These are phyloP conservation scores for Stipa capillata DNA, from an alignment of 176 grass and related monocot genomes.

Conservation along the genomic window DNA sequence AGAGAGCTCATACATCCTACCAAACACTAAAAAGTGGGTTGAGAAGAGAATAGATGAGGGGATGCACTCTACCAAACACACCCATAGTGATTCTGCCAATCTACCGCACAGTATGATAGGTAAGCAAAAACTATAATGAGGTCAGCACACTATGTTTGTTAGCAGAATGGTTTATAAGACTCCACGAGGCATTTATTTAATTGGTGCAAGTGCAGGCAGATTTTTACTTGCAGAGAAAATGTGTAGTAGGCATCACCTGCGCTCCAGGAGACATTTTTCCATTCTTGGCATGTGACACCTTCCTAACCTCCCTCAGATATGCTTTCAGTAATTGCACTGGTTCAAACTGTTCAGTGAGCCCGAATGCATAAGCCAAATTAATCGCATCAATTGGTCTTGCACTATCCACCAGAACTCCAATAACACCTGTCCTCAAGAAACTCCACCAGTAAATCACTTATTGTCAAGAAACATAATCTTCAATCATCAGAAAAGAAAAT, in stretches of 20 bases:
- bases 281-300: conserved; percentile 48
- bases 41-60: no score
- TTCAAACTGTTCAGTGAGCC: conserved; percentile 66
- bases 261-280: conserved; percentile 60
- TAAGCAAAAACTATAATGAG: neutral
- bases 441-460: neutral
- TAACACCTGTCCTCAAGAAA: conserved; percentile 59
- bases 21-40: no score
- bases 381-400: conserved; percentile 81
- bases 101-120: neutral
- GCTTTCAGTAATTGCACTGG: conserved; percentile 76
- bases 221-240: neutral
- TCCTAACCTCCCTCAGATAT: conserved; percentile 71
- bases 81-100: neutral
- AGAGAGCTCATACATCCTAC: no score
- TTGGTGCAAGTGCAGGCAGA: neutral
- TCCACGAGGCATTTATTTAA: no score
- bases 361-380: conserved; percentile 73
- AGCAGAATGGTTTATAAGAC: neutral
- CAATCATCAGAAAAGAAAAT: neutral
- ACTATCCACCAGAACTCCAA: conserved; percentile 57
- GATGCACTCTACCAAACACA: no score
- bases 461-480: neutral
- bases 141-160: neutral
- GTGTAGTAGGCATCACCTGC: conserved; percentile 33